Evolutionary conservation across 305 asterid species (phyloP), one percentile per base, ranked within the genome.

Genomic region (Rubia peregrina): DNA sequence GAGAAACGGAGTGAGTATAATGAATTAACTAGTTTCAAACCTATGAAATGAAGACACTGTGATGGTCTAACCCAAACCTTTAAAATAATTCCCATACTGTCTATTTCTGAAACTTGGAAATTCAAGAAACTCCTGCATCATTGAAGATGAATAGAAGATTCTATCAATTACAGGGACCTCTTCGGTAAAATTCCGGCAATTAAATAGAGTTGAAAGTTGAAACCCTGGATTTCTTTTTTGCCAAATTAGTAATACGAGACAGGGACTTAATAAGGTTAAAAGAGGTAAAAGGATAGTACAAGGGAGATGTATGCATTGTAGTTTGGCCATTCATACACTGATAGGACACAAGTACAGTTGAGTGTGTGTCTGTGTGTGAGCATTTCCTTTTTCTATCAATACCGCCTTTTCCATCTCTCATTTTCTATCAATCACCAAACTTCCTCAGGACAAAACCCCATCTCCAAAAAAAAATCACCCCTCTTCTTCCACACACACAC

Each of bases 371-470:
- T 65, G 36, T 55, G 22, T 69, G 13, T 22, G 55, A 22, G 40
- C 61, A 69, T 53, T 30, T 19, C 61, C 56, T 42, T 36, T 40
- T 64, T 46, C 43, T 13, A 49, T 24, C 7, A n/a, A 51, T 22
- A 44, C 49, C 14, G 49, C 59, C 63, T 41, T 33, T 63, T 43
- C 41, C 8, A 26, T 24, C 4, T 21, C 12, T 22, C 24, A 11
- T 64, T 46, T n/a, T 4, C 64, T 10, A 33, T 60, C 67, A 71
- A 71, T 51, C 57, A 19, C 57, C 57, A 51, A 16, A 51, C 64
- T 48, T n/a, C 4, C 38, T 33, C 38, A 2, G 38, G 38, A 55
- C 13, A 17, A 26, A 19, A 36, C 9, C 40, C 46, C 12, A 5
- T 19, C 61, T 12, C 60, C 26, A 7, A 55, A 55, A 19, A 55